These are phyloP conservation scores for Cadophora gregata DNA, from an alignment of 2,329 filamentous ascomycete genomes.

Conservation along the genomic window DNA sequence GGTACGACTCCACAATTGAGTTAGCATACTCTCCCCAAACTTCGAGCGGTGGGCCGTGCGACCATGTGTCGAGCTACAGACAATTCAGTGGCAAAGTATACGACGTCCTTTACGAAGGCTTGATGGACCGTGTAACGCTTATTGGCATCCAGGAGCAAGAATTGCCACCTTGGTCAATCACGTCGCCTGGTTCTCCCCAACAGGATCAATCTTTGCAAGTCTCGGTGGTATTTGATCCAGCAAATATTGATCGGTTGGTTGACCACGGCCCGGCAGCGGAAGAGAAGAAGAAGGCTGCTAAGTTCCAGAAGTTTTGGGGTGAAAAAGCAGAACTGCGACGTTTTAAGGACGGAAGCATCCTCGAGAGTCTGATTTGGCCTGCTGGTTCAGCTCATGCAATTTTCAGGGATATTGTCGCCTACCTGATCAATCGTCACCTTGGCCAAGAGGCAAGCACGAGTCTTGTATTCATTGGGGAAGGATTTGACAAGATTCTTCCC, in stretches of 20 bases:
- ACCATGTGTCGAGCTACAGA: conserved; percentile 38
- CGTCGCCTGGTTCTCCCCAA: conserved; percentile 45
- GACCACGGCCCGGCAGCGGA: conserved; percentile 90
- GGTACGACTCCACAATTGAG: conserved; percentile 57
- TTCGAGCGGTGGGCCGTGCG: conserved; percentile 28
- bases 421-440: conserved; percentile 74
- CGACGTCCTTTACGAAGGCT: conserved; percentile 68
- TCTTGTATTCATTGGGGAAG: conserved; percentile 52
- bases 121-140: conserved; percentile 75
- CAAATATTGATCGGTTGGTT: conserved; percentile 75
- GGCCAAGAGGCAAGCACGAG: conserved; percentile 53
- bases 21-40: conserved; percentile 29
- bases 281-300: conserved; percentile 79
- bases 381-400: conserved; percentile 65
- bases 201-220: conserved; percentile 57
- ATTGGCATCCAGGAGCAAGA: conserved; percentile 62
- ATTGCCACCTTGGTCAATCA: conserved; percentile 53
- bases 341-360: conserved; percentile 93
- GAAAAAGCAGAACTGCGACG: conserved; percentile 90
- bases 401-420: conserved; percentile 78
- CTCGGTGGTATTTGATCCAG: conserved; percentile 74
- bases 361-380: conserved; percentile 90
- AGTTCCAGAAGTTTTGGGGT: conserved; percentile 93
- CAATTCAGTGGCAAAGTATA: conserved; percentile 63
- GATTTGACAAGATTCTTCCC: conserved; percentile 52